phyloP scores from a whole-genome alignment of 495 filamentous ascomycete species.

The Talaromyces proteolyticus region DNA sequence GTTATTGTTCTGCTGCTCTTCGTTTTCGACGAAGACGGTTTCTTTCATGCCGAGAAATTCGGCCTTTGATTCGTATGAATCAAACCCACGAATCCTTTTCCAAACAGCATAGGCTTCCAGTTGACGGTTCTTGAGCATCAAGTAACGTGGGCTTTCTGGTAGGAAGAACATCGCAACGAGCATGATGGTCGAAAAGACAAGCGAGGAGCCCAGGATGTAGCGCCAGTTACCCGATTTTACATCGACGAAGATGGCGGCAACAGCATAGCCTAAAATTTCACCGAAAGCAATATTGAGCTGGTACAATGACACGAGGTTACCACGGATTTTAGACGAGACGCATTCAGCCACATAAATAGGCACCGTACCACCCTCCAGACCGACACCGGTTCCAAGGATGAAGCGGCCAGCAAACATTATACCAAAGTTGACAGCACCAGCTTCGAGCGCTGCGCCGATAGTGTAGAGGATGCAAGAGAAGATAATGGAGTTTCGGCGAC shows the following conservation, averaged over 20 bases:
- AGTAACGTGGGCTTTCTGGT: conserved; percentile 50
- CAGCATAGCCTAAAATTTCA: conserved; percentile 56
- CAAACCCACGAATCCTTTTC: conserved; percentile 53
- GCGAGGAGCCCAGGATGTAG: conserved; percentile 57
- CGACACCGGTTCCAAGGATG: conserved; percentile 54
- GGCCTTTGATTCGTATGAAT: conserved; percentile 39
- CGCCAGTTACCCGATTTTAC: conserved; percentile 58
- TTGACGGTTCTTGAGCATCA: conserved; percentile 46
- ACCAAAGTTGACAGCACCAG: conserved; percentile 51
- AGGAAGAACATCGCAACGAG: conserved; percentile 53
- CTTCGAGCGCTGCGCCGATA: conserved; percentile 52
- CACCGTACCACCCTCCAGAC: conserved; percentile 55
- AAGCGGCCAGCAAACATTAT: conserved; percentile 57
- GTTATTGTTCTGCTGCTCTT: conserved; percentile 29
- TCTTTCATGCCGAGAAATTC: conserved; percentile 59
- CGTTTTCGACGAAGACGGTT: conserved; percentile 41
- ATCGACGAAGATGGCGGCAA: conserved; percentile 54
- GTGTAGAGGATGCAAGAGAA: conserved; percentile 52
- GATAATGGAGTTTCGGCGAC: conserved; percentile 53
- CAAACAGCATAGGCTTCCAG: conserved; percentile 52
- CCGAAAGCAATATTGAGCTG: conserved; percentile 61
- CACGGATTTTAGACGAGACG: conserved; percentile 48
- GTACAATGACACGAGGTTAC: conserved; percentile 56
- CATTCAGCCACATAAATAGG: conserved; percentile 49
- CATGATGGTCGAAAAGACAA: conserved; percentile 59